A percentile compares a stretch with the other conserved stretches of the same genome.
Evolutionary conservation across 2,329 filamentous ascomycete species (phyloP).

Genomic region (Ceratocystis papillata): DNA sequence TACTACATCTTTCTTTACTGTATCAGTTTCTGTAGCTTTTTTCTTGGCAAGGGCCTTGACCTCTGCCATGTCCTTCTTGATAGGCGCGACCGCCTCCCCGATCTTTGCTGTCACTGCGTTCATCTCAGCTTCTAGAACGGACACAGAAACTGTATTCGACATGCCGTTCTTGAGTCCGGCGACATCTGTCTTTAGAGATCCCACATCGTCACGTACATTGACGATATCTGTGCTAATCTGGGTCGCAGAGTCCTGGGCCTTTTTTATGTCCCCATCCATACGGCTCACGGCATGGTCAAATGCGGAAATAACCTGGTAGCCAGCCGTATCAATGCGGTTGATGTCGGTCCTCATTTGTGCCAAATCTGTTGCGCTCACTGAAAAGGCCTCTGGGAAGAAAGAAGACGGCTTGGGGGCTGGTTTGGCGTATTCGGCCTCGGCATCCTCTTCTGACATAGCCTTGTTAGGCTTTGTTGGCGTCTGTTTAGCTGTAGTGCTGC

Average conservation of each 20-base stretch:
- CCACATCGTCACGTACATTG: slow-evolving; percentile 28
- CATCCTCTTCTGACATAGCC: not conserved
- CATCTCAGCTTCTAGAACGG: slow-evolving; percentile 10
- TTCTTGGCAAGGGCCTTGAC: slow-evolving; percentile 4
- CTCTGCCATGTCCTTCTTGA: slow-evolving; percentile 8
- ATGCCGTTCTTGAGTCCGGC: slow-evolving; percentile 23
- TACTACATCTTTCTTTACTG: not conserved
- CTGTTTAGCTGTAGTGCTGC: not conserved
- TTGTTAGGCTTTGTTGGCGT: not conserved
- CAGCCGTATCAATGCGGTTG: slow-evolving; percentile 32
- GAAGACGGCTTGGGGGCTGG: slow-evolving; percentile 2
- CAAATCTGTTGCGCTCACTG: slow-evolving; percentile 12
- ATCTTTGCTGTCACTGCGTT: not conserved
- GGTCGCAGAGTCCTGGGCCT: slow-evolving; percentile 29
- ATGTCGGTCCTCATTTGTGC: slow-evolving; percentile 29
- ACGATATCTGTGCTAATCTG: slow-evolving; percentile 28
- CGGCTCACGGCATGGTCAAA: slow-evolving; percentile 32
- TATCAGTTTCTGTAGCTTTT: slow-evolving; percentile 2
- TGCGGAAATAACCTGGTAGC: slow-evolving; percentile 32
- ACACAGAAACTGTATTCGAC: not conserved
- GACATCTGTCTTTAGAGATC: slow-evolving; percentile 28
- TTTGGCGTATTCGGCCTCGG: slow-evolving; percentile 2
- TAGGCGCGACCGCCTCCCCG: not conserved
- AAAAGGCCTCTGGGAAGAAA: slow-evolving; percentile 8
- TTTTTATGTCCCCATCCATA: slow-evolving; percentile 32